A percentile compares a stretch with the other conserved stretches of the same genome.
These are phyloP conservation scores for Panaeolus papilionaceus DNA, from an alignment of 768 basidiomycete species.

Conservation along the genomic window DNA sequence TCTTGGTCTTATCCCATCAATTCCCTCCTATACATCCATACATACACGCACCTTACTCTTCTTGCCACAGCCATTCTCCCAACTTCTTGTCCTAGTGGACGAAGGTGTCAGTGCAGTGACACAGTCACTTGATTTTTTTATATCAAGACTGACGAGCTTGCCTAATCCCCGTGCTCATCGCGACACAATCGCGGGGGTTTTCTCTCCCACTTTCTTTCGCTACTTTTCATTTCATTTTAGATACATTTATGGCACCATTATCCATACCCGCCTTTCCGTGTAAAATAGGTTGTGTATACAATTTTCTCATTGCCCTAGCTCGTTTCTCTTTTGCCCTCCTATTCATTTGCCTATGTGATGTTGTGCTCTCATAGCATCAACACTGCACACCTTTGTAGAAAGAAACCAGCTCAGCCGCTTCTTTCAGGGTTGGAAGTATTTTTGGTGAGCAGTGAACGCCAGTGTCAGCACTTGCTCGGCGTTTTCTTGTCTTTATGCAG, in stretches of 20 bases:
- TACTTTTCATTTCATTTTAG: not conserved
- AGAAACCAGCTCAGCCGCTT: too few species aligned
- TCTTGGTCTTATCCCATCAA: not conserved
- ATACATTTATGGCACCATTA: not conserved
- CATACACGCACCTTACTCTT: not conserved
- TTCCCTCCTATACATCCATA: not conserved
- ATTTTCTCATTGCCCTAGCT: not conserved
- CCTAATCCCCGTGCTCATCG: conserved; percentile 12
- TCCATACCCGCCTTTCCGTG: not conserved
- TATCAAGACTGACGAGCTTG: not conserved
- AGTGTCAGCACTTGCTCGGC: not conserved
- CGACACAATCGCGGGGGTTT: not conserved
- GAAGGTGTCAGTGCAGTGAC: not conserved
- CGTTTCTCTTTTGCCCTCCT: not conserved
- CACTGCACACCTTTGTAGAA: too few species aligned
- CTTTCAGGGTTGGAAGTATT: too few species aligned
- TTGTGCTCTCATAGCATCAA: not conserved
- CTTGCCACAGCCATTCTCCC: not conserved
- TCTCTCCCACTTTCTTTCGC: not conserved
- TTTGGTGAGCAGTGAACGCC: too few species aligned
- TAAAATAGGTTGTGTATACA: conserved; percentile 13
- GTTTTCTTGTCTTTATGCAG: not conserved
- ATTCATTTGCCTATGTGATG: not conserved
- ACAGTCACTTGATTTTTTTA: not conserved
- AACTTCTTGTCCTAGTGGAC: not conserved